Evolutionary conservation across 768 basidiomycete genomes (phyloP).

Genomic region (Pleurotus pulmonarius): DNA sequence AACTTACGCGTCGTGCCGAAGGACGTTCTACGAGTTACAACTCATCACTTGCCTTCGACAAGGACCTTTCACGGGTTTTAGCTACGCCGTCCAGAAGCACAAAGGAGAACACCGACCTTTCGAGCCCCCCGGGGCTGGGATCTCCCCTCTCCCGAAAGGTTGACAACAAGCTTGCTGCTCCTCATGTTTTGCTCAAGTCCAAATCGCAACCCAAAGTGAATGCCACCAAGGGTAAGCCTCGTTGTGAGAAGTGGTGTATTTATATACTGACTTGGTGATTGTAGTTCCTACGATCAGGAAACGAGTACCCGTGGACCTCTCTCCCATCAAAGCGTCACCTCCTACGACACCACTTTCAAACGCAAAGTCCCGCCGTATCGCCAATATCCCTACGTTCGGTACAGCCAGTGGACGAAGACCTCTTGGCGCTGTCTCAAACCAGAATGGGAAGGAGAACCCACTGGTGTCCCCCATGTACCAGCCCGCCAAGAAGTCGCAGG

Average conservation of each 20-base stretch:
- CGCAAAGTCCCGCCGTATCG: neutral
- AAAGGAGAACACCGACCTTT: constrained; percentile 24
- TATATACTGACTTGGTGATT: neutral
- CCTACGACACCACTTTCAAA: constrained; percentile 31
- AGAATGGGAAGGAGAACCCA: neutral
- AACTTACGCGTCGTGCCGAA: neutral
- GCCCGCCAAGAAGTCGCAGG: constrained; percentile 10
- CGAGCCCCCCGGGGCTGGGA: constrained; percentile 30
- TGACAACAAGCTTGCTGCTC: constrained; percentile 12
- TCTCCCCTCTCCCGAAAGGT: constrained; percentile 9
- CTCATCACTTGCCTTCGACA: constrained; percentile 47
- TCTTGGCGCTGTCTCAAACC: neutral
- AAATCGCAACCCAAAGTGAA: constrained; percentile 44
- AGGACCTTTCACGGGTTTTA: constrained; percentile 39
- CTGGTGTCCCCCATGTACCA: constrained; percentile 15
- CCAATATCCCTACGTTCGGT: neutral
- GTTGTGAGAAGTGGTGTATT: neutral
- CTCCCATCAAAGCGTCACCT: constrained; percentile 55
- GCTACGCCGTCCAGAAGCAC: constrained; percentile 13
- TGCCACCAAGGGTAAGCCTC: constrained; percentile 30
- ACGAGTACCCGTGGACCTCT: constrained; percentile 36
- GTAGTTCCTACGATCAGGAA: constrained; percentile 29
- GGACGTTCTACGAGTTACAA: constrained; percentile 47
- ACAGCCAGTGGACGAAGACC: neutral
- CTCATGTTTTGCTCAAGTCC: constrained; percentile 26